A percentile compares a stretch with the other conserved stretches of the same genome.
Evolutionary conservation across 140 eudicot genomes (phyloP).

Genomic region (Oenanthe javanica): DNA sequence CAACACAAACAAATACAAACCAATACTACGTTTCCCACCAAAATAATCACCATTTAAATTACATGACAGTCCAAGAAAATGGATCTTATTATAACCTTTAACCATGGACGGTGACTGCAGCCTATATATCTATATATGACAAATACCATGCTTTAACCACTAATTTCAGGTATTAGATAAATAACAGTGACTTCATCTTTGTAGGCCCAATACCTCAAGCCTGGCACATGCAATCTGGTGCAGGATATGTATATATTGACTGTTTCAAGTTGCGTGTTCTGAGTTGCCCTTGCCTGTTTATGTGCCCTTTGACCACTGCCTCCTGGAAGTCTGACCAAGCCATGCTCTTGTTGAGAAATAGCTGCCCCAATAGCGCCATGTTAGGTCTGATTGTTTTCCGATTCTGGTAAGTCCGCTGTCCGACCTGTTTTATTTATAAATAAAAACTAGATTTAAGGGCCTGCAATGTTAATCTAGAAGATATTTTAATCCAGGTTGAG

Average conservation of each 20-base stretch:
- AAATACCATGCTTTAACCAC: not conserved
- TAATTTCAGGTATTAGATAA: conserved; percentile 4
- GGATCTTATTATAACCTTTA: conserved; percentile 11
- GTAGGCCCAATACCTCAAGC: conserved; percentile 11
- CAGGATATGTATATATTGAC: conserved; percentile 82
- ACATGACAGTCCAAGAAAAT: conserved; percentile 1
- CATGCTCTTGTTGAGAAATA: conserved; percentile 65
- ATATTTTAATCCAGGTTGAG: not conserved
- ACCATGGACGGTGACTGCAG: not conserved
- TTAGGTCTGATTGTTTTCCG: conserved; percentile 81
- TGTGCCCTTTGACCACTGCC: conserved; percentile 69
- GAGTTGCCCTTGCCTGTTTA: conserved; percentile 61
- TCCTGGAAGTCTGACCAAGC: conserved; percentile 67
- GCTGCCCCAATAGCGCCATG: conserved; percentile 78
- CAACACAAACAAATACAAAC: conserved; percentile 2
- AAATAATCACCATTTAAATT: not conserved
- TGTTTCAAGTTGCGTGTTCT: conserved; percentile 56
- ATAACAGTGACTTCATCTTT: not conserved
- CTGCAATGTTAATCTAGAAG: not conserved
- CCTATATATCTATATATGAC: not conserved
- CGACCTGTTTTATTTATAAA: conserved; percentile 43
- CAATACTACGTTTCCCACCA: not conserved
- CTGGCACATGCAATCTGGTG: conserved; percentile 97
- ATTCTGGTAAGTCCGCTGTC: conserved; percentile 68
- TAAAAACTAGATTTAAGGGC: no score